Base-by-base conservation (phyloP, 2,329 filamentous ascomycete genomes). In the Epichloe baconii region DNA sequence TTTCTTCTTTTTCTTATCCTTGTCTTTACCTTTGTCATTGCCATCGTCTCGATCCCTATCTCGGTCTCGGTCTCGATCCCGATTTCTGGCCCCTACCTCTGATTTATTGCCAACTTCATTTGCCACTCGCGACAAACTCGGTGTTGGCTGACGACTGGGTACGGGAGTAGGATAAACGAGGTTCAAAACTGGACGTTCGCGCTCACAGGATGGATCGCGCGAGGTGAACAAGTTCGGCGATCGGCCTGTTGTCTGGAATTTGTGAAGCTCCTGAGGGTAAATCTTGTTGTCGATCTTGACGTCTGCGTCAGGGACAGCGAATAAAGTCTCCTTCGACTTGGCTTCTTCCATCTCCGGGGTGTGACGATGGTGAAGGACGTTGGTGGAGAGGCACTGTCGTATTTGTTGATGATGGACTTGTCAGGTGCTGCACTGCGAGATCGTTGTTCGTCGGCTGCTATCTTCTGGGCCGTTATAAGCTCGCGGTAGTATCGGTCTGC, bases 261-360 rank as follows among this genome's bases (percentile, higher is more conserved):
- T 63, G 52, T 64, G 55, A 50, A 79, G 63, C 34, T 82, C 75
- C 41, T 63, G 62, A 5, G 80, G 80, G 49, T 72, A 69, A 54
- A 83, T 71, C 53, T 76, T 65, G 57, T 81, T 75, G 60, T 83
- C 80, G 53, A 82, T 76, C 48, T 68, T 70, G 49, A 83, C 79
- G 61, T 84, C 80, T n/a, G 80, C 80, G 58, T 84, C 71, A 2
- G 80, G 80, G 7, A 65, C 75, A 55, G 76, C 77, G 52, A 77
- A 84, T 8, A 65, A 72, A 50, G 70, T 73, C 63, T 74, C 71
- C 69, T 4, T 55, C 49, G 12, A 53, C 37, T 11, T 64, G 58
- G 2, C 64, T 65, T 69, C 64, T 35, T 73, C 69, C 68, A 74
- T 73, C 52, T 72, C 71, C 19, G 78, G 78, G 79, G 78, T 2